These are phyloP conservation scores for Schoenoplectus tabernaemontani DNA, from an alignment of 202 grass and related monocot species.

Conservation along the genomic window DNA sequence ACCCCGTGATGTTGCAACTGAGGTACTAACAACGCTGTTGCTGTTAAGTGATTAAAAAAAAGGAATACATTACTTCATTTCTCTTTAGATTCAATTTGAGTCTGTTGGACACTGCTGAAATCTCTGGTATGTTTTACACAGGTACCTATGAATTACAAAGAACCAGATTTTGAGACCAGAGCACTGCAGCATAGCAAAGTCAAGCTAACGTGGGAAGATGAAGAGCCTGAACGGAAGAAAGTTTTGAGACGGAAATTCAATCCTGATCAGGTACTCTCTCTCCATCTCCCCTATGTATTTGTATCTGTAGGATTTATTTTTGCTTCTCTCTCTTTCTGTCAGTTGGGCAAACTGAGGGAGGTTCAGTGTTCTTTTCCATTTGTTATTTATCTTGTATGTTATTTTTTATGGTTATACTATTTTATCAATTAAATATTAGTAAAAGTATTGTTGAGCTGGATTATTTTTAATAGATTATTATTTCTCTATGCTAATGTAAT, in stretches of 20 bases:
- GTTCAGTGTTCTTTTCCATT: neutral
- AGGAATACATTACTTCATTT: neutral
- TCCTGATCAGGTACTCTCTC: conserved; percentile 50
- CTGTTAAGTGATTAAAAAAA: neutral
- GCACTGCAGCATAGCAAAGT: conserved; percentile 83
- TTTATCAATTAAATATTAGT: neutral
- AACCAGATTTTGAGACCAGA: conserved; percentile 66
- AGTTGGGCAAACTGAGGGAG: no score
- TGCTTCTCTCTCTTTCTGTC: conserved; percentile 7
- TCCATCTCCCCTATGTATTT: neutral
- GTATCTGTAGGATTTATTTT: neutral
- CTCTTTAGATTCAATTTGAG: neutral
- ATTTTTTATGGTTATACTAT: neutral
- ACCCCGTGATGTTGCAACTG: conserved; percentile 50
- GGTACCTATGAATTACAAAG: conserved; percentile 62
- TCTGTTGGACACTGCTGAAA: neutral
- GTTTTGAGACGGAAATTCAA: conserved; percentile 65
- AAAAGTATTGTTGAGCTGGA: neutral
- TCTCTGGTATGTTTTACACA: conserved; percentile 24
- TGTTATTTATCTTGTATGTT: neutral
- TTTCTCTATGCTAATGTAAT: conserved; percentile 2
- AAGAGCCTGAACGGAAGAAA: conserved; percentile 71
- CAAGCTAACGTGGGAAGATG: conserved; percentile 76
- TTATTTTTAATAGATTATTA: neutral
- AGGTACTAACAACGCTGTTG: conserved; percentile 31